Evolutionary conservation across 2,329 filamentous ascomycete species (phyloP).

Genomic region (Fusarium odoratissimum): DNA sequence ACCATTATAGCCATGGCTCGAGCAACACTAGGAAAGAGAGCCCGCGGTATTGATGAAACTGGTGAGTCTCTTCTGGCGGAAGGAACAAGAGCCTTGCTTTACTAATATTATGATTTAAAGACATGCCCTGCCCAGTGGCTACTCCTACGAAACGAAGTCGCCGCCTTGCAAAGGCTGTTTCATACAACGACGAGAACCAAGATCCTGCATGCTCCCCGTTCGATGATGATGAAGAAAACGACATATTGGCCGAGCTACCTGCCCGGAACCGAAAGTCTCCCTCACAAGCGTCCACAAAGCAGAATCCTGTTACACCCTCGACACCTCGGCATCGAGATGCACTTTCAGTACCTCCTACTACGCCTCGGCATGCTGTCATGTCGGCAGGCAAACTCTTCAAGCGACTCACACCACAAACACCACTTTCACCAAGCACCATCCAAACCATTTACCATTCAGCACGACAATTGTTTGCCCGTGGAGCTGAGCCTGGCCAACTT

Average conservation of each 20-base stretch:
- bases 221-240: constrained; percentile 56
- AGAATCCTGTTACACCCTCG: constrained; percentile 73
- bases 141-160: constrained; percentile 61
- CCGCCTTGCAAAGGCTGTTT: constrained; percentile 53
- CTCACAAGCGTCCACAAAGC: constrained; percentile 49
- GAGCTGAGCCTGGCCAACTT: constrained; percentile 78
- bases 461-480: constrained; percentile 86
- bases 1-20: constrained; percentile 44
- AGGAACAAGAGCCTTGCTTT: constrained; percentile 8
- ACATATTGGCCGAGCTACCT: constrained; percentile 52
- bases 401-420: constrained; percentile 81
- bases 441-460: constrained; percentile 88
- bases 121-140: constrained; percentile 38
- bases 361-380: constrained; percentile 86
- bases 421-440: constrained; percentile 73
- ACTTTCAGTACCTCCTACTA: constrained; percentile 76
- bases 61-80: constrained; percentile 44
- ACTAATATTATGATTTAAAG: constrained; percentile 37
- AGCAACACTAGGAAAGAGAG: constrained; percentile 51
- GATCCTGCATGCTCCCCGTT: constrained; percentile 56
- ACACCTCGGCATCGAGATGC: constrained; percentile 85
- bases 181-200: constrained; percentile 75
- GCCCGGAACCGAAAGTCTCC: constrained; percentile 45
- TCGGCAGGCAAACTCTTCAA: constrained; percentile 80
- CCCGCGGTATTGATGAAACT: constrained; percentile 44